Percentiles rank a stretch among this genome's conserved stretches.
Conservation (phyloP, 148 eudicot species). For the Persicaria tinctoria region DNA sequence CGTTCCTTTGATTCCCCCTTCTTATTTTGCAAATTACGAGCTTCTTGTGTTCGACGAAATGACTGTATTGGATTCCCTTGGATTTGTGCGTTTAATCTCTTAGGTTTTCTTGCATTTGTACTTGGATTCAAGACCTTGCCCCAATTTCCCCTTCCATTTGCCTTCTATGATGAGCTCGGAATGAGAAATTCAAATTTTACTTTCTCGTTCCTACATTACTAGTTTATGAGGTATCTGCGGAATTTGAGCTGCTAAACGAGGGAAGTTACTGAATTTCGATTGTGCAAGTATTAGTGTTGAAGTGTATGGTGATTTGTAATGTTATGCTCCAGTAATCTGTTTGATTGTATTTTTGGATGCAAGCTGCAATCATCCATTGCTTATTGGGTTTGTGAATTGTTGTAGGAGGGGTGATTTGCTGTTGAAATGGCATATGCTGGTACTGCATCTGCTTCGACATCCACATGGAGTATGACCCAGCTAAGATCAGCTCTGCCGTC, state of each 20-base stretch:
- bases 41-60: conserved; percentile 1
- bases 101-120: background rate
- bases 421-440: conserved; percentile 2
- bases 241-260: background rate
- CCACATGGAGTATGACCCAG: conserved; percentile 56
- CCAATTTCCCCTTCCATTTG: background rate
- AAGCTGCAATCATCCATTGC: background rate
- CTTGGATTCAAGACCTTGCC: background rate
- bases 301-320: background rate
- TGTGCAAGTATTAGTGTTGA: background rate
- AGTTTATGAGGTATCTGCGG: background rate
- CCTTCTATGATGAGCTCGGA: background rate
- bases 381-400: background rate
- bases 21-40: background rate
- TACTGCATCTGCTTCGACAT: conserved; percentile 24
- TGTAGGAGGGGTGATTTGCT: background rate
- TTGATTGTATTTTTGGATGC: background rate
- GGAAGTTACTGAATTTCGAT: background rate
- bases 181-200: background rate
- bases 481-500: conserved; percentile 48
- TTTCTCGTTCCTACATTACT: background rate
- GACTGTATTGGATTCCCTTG: background rate
- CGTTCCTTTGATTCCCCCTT: background rate
- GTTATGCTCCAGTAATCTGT: background rate
- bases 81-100: background rate